A percentile compares a stretch with the other conserved stretches of the same genome.
phyloP scores from a whole-genome alignment of 768 basidiomycete species.

The Podaxis sp. region DNA sequence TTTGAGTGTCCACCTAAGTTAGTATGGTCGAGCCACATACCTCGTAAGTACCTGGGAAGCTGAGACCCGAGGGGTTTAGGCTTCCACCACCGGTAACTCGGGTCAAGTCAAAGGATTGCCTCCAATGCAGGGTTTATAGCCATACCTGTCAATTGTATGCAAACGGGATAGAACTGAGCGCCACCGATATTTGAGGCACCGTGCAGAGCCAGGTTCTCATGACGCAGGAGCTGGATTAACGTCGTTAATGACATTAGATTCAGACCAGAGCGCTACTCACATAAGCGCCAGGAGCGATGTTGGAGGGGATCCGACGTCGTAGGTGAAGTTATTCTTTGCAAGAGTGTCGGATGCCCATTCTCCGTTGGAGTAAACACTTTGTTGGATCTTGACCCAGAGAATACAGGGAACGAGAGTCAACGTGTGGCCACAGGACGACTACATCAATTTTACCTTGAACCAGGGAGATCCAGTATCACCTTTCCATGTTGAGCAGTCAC shows the following conservation, averaged over 20 bases:
- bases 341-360: slow-evolving; percentile 38
- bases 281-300: slow-evolving; percentile 36
- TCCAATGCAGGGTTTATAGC: too few species aligned
- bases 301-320: slow-evolving; percentile 37
- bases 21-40: slow-evolving; percentile 15
- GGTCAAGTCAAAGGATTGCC: not conserved
- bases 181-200: slow-evolving; percentile 31
- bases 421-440: not conserved
- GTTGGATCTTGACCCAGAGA: slow-evolving; percentile 31
- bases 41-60: slow-evolving; percentile 38
- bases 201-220: slow-evolving; percentile 40
- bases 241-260: not conserved
- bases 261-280: slow-evolving; percentile 20
- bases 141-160: slow-evolving; percentile 35
- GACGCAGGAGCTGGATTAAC: slow-evolving; percentile 31
- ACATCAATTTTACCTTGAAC: slow-evolving; percentile 33
- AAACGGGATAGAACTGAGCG: slow-evolving; percentile 41
- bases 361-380: slow-evolving; percentile 33
- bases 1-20: not conserved
- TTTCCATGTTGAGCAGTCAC: slow-evolving; percentile 35
- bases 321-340: slow-evolving; percentile 33
- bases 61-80: slow-evolving; percentile 35
- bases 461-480: slow-evolving; percentile 37
- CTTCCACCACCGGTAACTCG: slow-evolving; percentile 35
- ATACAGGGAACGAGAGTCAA: not conserved